A percentile compares a stretch with the other conserved stretches of the same genome.
These are phyloP conservation scores for Aspergillus sclerotialis DNA, from an alignment of 2,329 filamentous ascomycete genomes.

Conservation along the genomic window DNA sequence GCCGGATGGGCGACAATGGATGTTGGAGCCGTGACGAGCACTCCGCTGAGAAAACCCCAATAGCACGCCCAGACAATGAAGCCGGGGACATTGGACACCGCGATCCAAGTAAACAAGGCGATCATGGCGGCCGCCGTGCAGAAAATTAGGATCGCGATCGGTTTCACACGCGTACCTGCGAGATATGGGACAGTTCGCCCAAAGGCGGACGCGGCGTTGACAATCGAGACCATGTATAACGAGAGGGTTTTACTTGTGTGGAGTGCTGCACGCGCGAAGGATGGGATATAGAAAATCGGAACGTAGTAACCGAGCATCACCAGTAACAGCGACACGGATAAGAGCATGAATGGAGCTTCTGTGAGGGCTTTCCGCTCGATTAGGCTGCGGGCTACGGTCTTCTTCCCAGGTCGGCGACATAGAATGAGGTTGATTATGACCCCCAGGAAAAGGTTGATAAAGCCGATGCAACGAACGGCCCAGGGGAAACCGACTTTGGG, in stretches of 20 bases:
- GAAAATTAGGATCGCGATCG: constrained; percentile 36
- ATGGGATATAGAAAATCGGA: constrained; percentile 16
- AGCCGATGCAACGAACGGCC: constrained; percentile 51
- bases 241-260: constrained; percentile 52
- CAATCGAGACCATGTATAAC: constrained; percentile 25
- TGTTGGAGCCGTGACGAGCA: constrained; percentile 30
- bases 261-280: constrained; percentile 44
- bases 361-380: constrained; percentile 24
- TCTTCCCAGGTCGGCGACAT: constrained; percentile 32
- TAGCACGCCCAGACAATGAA: constrained; percentile 26
- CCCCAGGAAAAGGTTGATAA: constrained; percentile 43
- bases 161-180: constrained; percentile 45
- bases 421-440: constrained; percentile 27
- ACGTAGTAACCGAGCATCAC: constrained; percentile 34
- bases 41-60: constrained; percentile 33
- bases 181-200: constrained; percentile 46
- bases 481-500: constrained; percentile 53
- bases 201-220: constrained; percentile 48
- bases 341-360: constrained; percentile 19
- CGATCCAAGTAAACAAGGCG: constrained; percentile 28
- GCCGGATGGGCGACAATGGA: constrained; percentile 27
- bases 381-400: constrained; percentile 14
- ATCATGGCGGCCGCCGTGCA: constrained; percentile 20
- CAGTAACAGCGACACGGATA: constrained; percentile 5
- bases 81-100: constrained; percentile 24